phyloP scores from a whole-genome alignment of 1,284 basidiomycete genomes.

The Cryptococcus amylolentus region DNA sequence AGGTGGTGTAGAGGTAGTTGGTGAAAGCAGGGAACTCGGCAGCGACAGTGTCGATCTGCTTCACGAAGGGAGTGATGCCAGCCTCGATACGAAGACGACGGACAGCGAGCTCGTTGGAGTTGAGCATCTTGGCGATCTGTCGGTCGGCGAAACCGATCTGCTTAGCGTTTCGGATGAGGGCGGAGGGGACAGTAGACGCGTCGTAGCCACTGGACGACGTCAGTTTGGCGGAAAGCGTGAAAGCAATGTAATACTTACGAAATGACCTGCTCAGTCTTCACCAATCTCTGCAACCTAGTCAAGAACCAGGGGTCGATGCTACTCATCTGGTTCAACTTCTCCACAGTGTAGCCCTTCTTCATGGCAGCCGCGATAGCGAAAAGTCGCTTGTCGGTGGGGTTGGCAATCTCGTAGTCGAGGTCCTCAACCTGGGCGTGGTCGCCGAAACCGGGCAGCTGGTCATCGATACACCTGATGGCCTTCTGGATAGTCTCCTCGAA shows the following conservation, averaged over 20 bases:
- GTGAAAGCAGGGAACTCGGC: conserved; percentile 99
- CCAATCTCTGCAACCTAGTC: conserved; percentile 88
- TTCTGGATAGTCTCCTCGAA: conserved; percentile 99
- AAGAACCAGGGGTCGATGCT: conserved; percentile 99
- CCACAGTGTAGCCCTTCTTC: conserved; percentile 86
- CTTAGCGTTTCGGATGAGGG: conserved; percentile 78
- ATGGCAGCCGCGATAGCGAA: conserved; percentile 93
- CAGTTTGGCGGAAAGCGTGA: not conserved
- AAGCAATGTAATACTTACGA: conserved; percentile 62
- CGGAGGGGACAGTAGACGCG: conserved; percentile 63
- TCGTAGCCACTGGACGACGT: conserved; percentile 58
- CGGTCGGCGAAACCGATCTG: conserved; percentile 89
- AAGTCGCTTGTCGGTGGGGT: conserved; percentile 75
- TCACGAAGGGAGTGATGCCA: conserved; percentile 93
- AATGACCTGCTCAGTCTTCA: conserved; percentile 54
- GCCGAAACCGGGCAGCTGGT: conserved; percentile 65
- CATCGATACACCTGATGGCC: conserved; percentile 95
- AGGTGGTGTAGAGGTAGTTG: conserved; percentile 99
- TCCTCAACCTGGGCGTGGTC: conserved; percentile 68
- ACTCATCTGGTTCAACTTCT: conserved; percentile 85
- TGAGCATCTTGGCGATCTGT: conserved; percentile 82
- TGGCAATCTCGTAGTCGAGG: conserved; percentile 70
- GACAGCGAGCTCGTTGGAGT: conserved; percentile 62
- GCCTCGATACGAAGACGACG: conserved; percentile 81
- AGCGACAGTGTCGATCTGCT: conserved; percentile 98